A percentile compares a stretch with the other conserved stretches of the same genome.
phyloP scores from a whole-genome alignment of 768 basidiomycete genomes.

The Lactarius deliciosus region DNA sequence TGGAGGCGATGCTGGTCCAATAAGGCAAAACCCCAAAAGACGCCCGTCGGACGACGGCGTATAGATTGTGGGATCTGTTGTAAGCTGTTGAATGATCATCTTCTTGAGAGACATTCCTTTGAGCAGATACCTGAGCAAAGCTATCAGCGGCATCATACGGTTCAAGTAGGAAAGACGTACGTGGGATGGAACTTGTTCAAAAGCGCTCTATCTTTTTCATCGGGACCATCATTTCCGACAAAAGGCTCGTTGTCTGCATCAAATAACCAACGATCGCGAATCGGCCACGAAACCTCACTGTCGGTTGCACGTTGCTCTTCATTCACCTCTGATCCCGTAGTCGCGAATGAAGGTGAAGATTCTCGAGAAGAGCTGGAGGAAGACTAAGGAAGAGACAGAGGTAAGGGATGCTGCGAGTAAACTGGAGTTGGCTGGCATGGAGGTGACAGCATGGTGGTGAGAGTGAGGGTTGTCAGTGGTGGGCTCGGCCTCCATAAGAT shows the following conservation, averaged over 20 bases:
- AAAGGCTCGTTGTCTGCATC: conserved; percentile 63
- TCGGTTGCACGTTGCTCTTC: conserved; percentile 35
- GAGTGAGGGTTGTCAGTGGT: too few relatives aligned
- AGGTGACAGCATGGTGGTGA: too few relatives aligned
- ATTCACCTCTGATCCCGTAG: conserved; percentile 6
- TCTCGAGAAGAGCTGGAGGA: too few relatives aligned
- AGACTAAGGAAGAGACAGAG: too few relatives aligned
- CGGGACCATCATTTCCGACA: conserved; percentile 54
- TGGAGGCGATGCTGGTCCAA: conserved; percentile 24
- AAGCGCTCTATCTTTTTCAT: conserved; percentile 66
- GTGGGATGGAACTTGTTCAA: conserved; percentile 67
- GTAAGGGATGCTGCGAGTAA: too few relatives aligned
- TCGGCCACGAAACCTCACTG: conserved; percentile 43
- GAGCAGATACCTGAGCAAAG: conserved; percentile 47
- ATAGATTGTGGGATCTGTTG: conserved; percentile 29
- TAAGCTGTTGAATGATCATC: conserved; percentile 26
- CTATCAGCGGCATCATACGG: conserved; percentile 4
- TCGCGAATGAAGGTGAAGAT: too few relatives aligned
- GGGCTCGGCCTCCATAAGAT: too few relatives aligned
- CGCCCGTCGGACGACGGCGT: conserved; percentile 23
- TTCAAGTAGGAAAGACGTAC: conserved; percentile 33
- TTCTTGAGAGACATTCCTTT: conserved; percentile 28
- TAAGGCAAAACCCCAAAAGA: conserved; percentile 22
- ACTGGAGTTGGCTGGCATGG: too few relatives aligned
- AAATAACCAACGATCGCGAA: conserved; percentile 65